A percentile compares a stretch with the other conserved stretches of the same genome.
phyloP scores from a whole-genome alignment of 2,329 filamentous ascomycete species.

The Cladobotryum mycophilum region DNA sequence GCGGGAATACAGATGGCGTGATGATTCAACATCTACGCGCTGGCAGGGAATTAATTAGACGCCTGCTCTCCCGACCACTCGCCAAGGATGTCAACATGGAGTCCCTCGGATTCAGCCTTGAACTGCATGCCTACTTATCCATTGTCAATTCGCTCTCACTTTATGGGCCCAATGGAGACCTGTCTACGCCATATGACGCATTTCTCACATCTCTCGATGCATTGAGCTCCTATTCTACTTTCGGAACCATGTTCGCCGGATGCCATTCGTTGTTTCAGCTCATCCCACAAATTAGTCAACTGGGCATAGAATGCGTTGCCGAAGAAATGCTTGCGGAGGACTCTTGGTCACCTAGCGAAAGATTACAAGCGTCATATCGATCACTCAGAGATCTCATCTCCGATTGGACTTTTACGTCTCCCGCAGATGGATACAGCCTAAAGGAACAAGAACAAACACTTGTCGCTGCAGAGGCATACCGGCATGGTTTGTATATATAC shows the following conservation, averaged over 20 bases:
- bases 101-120: constrained; percentile 1
- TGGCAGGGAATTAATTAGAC: neutral
- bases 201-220: neutral
- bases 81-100: neutral
- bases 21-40: constrained; percentile 2
- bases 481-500: neutral
- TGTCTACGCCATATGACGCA: neutral
- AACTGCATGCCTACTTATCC: constrained; percentile 1
- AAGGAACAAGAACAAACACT: no score
- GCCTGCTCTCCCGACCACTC: neutral
- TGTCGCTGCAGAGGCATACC: neutral
- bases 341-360: neutral
- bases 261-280: neutral
- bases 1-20: neutral
- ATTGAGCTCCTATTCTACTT: neutral
- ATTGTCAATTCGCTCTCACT: neutral
- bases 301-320: neutral
- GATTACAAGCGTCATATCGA: neutral
- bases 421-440: neutral
- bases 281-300: neutral
- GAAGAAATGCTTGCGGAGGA: neutral
- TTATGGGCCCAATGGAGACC: neutral
- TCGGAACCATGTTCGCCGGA: constrained; percentile 1
- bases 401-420: neutral
- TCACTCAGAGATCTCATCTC: neutral